phyloP scores from a whole-genome alignment of 257 asterid genomes.

The Solanum habrochaites region DNA sequence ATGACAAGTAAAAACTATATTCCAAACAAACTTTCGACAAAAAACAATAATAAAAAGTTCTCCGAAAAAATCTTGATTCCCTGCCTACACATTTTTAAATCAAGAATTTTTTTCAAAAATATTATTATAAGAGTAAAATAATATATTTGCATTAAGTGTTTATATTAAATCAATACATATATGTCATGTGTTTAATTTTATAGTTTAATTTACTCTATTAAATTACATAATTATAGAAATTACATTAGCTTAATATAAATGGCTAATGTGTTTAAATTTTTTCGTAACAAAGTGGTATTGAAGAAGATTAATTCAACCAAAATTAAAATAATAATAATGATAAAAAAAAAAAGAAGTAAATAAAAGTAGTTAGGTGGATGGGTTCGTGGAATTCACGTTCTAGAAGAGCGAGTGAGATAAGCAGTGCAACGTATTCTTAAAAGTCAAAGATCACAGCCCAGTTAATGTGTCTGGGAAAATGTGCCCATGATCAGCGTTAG shows the following conservation, averaged over 20 bases:
- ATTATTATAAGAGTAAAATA: neutral
- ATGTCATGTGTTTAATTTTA: too few species aligned
- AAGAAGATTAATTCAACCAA: neutral
- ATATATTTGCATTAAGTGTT: fast-evolving
- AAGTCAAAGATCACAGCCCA: constrained; percentile 21
- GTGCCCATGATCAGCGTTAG: constrained; percentile 26
- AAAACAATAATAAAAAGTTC: too few species aligned
- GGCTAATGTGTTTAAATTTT: too few species aligned
- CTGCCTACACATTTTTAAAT: neutral
- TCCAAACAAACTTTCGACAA: too few species aligned
- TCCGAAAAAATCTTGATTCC: too few species aligned
- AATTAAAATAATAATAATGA: neutral
- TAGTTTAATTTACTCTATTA: fast-evolving
- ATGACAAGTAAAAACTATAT: too few species aligned
- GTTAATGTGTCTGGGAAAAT: constrained; percentile 14
- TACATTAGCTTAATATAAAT: too few species aligned
- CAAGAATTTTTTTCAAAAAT: neutral
- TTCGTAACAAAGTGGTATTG: neutral
- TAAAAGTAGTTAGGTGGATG: neutral
- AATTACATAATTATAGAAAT: too few species aligned
- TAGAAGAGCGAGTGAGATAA: neutral
- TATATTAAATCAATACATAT: too few species aligned
- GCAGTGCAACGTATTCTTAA: neutral
- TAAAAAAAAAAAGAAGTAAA: neutral
- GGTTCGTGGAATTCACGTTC: neutral